phyloP scores from a whole-genome alignment of 257 asterid genomes.

The Cruciata laevipes region DNA sequence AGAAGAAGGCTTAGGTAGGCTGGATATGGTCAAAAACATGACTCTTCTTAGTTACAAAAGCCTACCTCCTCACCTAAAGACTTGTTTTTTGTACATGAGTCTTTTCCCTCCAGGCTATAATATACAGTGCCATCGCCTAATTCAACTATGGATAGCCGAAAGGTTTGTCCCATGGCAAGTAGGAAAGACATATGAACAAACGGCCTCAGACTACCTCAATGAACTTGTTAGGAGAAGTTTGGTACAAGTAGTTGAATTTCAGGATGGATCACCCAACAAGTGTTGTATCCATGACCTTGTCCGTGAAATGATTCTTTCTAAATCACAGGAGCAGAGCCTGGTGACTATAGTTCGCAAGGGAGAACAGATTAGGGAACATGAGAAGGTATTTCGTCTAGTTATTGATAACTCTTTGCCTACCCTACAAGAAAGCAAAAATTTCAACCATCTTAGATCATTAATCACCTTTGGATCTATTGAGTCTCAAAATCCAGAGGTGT shows the following conservation, averaged over 20 bases:
- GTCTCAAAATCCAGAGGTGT: background rate
- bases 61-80: constrained; percentile 23
- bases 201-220: constrained; percentile 20
- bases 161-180: constrained; percentile 16
- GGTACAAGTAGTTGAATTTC: constrained; percentile 7
- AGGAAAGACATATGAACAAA: constrained; percentile 17
- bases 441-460: constrained; percentile 15
- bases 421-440: background rate
- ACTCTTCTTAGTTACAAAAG: constrained; percentile 20
- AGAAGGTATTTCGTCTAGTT: constrained; percentile 13
- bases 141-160: constrained; percentile 23
- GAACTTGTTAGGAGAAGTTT: constrained; percentile 23
- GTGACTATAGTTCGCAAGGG: background rate
- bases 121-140: constrained; percentile 15
- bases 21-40: constrained; percentile 16
- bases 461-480: constrained; percentile 1
- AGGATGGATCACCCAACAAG: constrained; percentile 14
- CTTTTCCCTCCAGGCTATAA: constrained; percentile 14
- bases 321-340: constrained; percentile 14
- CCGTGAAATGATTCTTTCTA: constrained; percentile 10
- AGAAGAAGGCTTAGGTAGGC: constrained; percentile 10
- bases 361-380: constrained; percentile 4
- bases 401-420: background rate
- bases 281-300: constrained; percentile 17
- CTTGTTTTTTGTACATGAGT: constrained; percentile 24